phyloP scores from a whole-genome alignment of 1,284 basidiomycete species.

The Clitocybe nebularis region DNA sequence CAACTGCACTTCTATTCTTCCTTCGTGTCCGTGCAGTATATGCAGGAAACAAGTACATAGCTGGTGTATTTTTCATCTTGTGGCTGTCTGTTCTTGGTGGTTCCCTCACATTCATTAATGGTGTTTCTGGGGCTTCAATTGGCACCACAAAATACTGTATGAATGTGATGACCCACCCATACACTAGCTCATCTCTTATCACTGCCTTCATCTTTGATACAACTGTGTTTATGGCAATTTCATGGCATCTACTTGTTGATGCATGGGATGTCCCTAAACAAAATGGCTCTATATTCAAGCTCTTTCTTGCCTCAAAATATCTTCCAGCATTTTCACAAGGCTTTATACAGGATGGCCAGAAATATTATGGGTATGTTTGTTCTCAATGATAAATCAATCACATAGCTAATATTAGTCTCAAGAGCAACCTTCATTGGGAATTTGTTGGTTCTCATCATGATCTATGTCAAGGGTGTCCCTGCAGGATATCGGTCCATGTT shows the following conservation, averaged over 20 bases:
- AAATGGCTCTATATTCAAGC: too few species aligned
- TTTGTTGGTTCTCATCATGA: constrained; percentile 3
- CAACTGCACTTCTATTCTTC: constrained; percentile 29
- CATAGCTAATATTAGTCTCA: not conserved
- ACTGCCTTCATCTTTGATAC: not conserved
- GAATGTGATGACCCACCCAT: not conserved
- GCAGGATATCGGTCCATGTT: constrained; percentile 4
- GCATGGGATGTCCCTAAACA: too few species aligned
- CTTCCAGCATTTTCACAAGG: too few species aligned
- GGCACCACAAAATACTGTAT: constrained; percentile 1
- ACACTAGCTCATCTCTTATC: not conserved
- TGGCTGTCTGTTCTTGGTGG: constrained; percentile 27
- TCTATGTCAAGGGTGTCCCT: not conserved
- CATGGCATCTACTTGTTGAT: not conserved
- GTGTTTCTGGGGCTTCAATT: not conserved
- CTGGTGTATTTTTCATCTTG: constrained; percentile 22
- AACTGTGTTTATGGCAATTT: not conserved
- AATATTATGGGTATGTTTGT: too few species aligned
- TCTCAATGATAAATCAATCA: not conserved
- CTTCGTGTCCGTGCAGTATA: constrained; percentile 31
- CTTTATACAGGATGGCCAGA: too few species aligned
- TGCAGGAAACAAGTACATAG: constrained; percentile 17
- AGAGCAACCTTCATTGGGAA: constrained; percentile 9
- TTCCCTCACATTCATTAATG: constrained; percentile 2
- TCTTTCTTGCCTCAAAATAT: too few species aligned